Evolutionary conservation across 106 monocot genomes (phyloP).

Genomic region (Acorus gramineus): DNA sequence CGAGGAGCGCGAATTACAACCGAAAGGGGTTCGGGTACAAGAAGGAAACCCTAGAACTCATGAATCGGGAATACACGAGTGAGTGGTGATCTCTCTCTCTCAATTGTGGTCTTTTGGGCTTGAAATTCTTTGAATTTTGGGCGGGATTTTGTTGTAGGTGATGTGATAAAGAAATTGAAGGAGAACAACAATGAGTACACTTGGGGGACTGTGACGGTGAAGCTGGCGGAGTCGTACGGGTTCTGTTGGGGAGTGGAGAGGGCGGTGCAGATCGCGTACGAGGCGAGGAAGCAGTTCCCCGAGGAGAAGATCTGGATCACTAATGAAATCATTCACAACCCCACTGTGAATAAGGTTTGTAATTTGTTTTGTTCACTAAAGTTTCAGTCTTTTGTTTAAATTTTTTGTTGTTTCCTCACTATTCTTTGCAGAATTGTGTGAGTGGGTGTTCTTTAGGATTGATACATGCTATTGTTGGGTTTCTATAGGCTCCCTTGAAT

Average conservation of each 20-base stretch:
- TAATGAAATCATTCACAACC: conserved; percentile 96
- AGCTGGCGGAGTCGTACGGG: conserved; percentile 85
- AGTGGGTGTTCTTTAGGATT: no score
- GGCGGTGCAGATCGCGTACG: conserved; percentile 95
- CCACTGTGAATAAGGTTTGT: conserved; percentile 79
- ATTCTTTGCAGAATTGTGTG: no score
- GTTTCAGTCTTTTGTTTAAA: background rate
- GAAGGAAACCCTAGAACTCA: conserved; percentile 87
- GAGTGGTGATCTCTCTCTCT: background rate
- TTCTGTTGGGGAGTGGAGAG: conserved; percentile 99
- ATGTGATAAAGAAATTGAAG: conserved; percentile 85
- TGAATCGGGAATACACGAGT: conserved; percentile 89
- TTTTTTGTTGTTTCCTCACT: background rate
- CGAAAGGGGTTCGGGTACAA: conserved; percentile 87
- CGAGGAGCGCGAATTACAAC: conserved; percentile 92
- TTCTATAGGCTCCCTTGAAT: background rate
- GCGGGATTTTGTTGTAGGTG: conserved; percentile 32
- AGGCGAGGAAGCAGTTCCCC: conserved; percentile 96
- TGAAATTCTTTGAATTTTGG: background rate
- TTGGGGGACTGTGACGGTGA: conserved; percentile 88
- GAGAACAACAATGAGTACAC: conserved; percentile 81
- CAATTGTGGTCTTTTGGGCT: no score
- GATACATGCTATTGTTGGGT: background rate
- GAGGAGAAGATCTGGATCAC: conserved; percentile 91
- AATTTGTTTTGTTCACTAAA: no score